Evolutionary conservation across 371 early-diverging fungal genomes (phyloP).

Genomic region (Mucor mucedo): DNA sequence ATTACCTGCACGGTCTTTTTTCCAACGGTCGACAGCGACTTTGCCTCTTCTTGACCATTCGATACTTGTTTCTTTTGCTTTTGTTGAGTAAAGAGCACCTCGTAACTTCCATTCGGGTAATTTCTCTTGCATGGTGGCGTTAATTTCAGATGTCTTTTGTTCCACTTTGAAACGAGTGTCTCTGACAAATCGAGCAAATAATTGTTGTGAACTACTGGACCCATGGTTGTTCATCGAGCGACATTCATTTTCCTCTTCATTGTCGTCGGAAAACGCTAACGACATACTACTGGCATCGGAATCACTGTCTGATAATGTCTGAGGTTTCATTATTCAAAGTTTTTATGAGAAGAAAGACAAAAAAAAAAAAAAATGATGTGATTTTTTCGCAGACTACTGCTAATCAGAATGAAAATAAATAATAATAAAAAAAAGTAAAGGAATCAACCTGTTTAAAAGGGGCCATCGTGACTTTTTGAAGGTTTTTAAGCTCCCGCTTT

Average conservation of each 20-base stretch:
- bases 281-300: slow-evolving; percentile 22
- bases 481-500: no score
- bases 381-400: background rate
- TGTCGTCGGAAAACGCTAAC: slow-evolving; percentile 19
- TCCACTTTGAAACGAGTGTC: slow-evolving; percentile 49
- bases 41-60: slow-evolving; percentile 55
- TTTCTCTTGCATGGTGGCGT: slow-evolving; percentile 55
- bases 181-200: slow-evolving; percentile 36
- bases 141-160: slow-evolving; percentile 47
- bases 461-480: background rate
- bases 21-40: slow-evolving; percentile 60
- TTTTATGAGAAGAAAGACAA: background rate
- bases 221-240: background rate
- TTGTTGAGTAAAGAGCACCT: slow-evolving; percentile 46
- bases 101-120: slow-evolving; percentile 52
- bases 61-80: slow-evolving; percentile 55
- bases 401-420: background rate
- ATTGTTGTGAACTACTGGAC: slow-evolving; percentile 15
- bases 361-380: background rate
- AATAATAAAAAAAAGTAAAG: background rate
- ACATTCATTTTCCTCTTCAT: background rate
- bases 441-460: no score
- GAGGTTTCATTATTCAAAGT: slow-evolving; percentile 6
- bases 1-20: slow-evolving; percentile 47
- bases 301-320: slow-evolving; percentile 6